Percentiles rank a stretch among this genome's conserved stretches.
Conservation (phyloP, 306 rosid genomes). For the Dryas drummondii region DNA sequence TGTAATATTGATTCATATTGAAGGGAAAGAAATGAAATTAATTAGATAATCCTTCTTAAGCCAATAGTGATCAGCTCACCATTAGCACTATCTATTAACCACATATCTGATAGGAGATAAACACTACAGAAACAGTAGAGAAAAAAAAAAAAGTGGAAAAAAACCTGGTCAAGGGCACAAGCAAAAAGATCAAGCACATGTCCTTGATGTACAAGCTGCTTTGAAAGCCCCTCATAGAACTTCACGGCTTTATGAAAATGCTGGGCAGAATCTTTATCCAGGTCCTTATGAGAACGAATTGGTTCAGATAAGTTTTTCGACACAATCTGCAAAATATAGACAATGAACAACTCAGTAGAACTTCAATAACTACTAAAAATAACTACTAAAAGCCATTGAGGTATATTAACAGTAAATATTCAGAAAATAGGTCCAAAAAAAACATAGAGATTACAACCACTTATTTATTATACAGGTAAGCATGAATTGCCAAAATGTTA, state of each 20-base stretch:
- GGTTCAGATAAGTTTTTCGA: slow-evolving; percentile 87
- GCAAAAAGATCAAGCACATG: slow-evolving; percentile 96
- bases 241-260: slow-evolving; percentile 86
- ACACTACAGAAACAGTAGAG: slow-evolving; percentile 15
- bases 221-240: slow-evolving; percentile 85
- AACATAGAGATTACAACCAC: slow-evolving; percentile 1
- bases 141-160: slow-evolving; percentile 2
- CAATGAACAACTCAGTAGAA: slow-evolving; percentile 28
- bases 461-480: neutral
- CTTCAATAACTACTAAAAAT: slow-evolving; percentile 17
- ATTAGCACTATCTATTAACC: neutral
- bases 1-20: neutral
- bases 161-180: slow-evolving; percentile 97
- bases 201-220: slow-evolving; percentile 99
- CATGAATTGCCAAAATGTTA: slow-evolving; percentile 7
- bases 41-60: neutral
- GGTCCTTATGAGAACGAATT: slow-evolving; percentile 97
- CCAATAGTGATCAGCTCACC: neutral
- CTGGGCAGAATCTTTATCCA: slow-evolving; percentile 92
- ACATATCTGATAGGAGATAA: neutral
- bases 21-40: neutral
- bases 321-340: slow-evolving; percentile 64
- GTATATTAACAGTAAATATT: neutral
- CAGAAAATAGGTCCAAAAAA: neutral
- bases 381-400: slow-evolving; percentile 11